Evolutionary conservation across 306 rosid genomes (phyloP).

Genomic region (Fragaria vesca): DNA sequence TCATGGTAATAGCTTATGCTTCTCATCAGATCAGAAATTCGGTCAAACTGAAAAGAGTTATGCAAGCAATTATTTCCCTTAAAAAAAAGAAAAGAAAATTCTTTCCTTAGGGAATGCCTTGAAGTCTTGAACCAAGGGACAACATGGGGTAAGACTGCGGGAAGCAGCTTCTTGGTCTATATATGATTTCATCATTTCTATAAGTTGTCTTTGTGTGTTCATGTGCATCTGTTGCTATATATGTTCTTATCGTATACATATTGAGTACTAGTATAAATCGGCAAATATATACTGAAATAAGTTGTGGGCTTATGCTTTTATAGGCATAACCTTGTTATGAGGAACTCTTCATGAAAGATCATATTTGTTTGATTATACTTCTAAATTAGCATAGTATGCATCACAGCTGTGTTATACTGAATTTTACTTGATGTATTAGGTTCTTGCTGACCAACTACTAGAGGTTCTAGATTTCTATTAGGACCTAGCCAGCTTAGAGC

Average conservation of each 20-base stretch:
- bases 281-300: neutral
- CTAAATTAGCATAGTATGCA: neutral
- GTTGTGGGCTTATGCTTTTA: neutral
- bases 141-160: conserved; percentile 56
- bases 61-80: conserved; percentile 90
- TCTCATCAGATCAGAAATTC: conserved; percentile 71
- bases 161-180: neutral
- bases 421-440: conserved; percentile 42
- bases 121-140: conserved; percentile 78
- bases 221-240: neutral
- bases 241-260: neutral
- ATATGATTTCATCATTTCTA: neutral
- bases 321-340: neutral
- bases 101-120: conserved; percentile 87
- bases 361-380: neutral
- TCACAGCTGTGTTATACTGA: conserved; percentile 17
- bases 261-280: neutral
- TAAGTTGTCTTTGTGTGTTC: neutral
- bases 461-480: conserved; percentile 82
- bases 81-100: conserved; percentile 1
- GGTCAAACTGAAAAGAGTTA: conserved; percentile 81
- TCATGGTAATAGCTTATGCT: conserved; percentile 9
- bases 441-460: conserved; percentile 68
- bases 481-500: conserved; percentile 77
- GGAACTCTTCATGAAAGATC: neutral